Evolutionary conservation across 768 basidiomycete genomes (phyloP).

Genomic region (Lactarius sp.): DNA sequence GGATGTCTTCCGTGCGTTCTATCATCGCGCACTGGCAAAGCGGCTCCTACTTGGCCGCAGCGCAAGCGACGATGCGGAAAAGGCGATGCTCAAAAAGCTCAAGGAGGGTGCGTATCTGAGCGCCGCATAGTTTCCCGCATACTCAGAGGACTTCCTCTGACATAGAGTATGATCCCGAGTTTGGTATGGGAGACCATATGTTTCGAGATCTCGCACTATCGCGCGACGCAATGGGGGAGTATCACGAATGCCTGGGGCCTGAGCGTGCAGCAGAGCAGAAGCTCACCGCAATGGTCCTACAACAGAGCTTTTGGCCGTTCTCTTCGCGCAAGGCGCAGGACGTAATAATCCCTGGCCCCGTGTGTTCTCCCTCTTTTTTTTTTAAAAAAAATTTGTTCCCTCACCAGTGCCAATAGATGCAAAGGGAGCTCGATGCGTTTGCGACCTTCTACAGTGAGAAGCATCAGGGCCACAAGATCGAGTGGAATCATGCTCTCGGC

Average conservation of each 20-base stretch:
- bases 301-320: conserved; percentile 87
- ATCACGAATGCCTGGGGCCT: conserved; percentile 39
- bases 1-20: conserved; percentile 92
- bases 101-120: conserved; percentile 51
- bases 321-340: conserved; percentile 45
- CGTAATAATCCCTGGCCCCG: conserved; percentile 52
- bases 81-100: conserved; percentile 75
- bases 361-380: conserved; percentile 4
- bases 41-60: conserved; percentile 77
- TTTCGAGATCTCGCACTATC: conserved; percentile 86
- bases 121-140: not conserved
- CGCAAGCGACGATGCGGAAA: conserved; percentile 85
- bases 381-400: not conserved
- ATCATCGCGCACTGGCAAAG: conserved; percentile 84
- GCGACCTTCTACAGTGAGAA: conserved; percentile 68
- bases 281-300: conserved; percentile 76
- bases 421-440: conserved; percentile 59
- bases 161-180: conserved; percentile 91
- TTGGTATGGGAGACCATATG: conserved; percentile 92
- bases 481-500: conserved; percentile 85
- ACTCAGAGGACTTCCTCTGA: not conserved
- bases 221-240: conserved; percentile 64
- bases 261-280: conserved; percentile 37
- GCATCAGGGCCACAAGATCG: conserved; percentile 70
- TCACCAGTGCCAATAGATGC: conserved; percentile 51